Percentiles rank a stretch among this genome's conserved stretches.
Evolutionary conservation across 139 green algal genomes (phyloP).

Genomic region (Picochlorum sp.): DNA sequence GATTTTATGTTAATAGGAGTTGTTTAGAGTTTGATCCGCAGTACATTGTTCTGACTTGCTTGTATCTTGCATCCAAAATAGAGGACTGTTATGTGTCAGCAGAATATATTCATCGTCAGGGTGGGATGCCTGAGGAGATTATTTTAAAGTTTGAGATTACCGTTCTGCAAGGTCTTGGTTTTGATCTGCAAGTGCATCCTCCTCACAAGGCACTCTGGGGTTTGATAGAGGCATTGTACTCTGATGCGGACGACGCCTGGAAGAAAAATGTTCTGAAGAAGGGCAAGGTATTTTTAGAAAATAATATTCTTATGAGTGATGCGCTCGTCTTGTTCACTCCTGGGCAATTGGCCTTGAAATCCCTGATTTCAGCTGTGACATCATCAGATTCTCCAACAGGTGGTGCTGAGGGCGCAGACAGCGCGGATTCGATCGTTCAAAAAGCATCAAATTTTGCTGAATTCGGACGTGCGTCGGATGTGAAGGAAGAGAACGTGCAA

Average conservation of each 20-base stretch:
- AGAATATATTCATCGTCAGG: constrained; percentile 47
- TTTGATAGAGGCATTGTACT: constrained; percentile 12
- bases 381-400: no score
- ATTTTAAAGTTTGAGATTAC: constrained; percentile 41
- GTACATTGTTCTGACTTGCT: constrained; percentile 59
- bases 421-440: no score
- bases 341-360: constrained; percentile 36
- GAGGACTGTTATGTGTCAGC: constrained; percentile 72
- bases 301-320: constrained; percentile 64
- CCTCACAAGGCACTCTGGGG: constrained; percentile 55
- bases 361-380: no score
- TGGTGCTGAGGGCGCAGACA: no score
- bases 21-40: constrained; percentile 58
- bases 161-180: constrained; percentile 52
- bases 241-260: no score
- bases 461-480: no score
- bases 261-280: no score
- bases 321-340: constrained; percentile 62
- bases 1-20: constrained; percentile 55
- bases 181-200: constrained; percentile 70
- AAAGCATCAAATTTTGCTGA: no score
- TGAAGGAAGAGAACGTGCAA: no score
- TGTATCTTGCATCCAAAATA: constrained; percentile 78
- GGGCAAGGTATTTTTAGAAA: constrained; percentile 10
- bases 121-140: constrained; percentile 17